A percentile compares a stretch with the other conserved stretches of the same genome.
These are phyloP conservation scores for Suhomyces maxii DNA, from an alignment of 1,139 yeast species.

Conservation along the genomic window DNA sequence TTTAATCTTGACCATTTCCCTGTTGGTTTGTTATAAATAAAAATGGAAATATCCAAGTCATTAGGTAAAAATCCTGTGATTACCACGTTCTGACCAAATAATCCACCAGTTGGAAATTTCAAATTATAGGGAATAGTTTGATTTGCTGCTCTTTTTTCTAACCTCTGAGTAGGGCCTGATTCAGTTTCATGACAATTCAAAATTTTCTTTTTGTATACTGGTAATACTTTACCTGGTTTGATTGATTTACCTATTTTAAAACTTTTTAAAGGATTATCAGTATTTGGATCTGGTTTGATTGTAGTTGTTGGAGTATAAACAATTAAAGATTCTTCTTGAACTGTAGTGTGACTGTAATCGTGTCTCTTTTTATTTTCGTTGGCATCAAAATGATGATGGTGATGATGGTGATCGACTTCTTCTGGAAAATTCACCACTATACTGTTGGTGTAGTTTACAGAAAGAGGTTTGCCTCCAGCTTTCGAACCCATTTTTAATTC, in stretches of 20 bases:
- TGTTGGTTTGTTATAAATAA: constrained; percentile 59
- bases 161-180: not conserved
- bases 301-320: constrained; percentile 36
- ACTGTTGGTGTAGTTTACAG: constrained; percentile 35
- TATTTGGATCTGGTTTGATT: constrained; percentile 13
- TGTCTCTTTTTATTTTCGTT: constrained; percentile 5
- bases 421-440: constrained; percentile 36
- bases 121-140: constrained; percentile 42
- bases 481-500: constrained; percentile 21
- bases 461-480: constrained; percentile 21
- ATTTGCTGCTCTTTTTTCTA: constrained; percentile 8
- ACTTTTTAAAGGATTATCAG: constrained; percentile 35
- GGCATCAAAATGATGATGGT: constrained; percentile 4
- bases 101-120: constrained; percentile 57
- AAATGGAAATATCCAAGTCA: constrained; percentile 57
- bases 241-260: constrained; percentile 38
- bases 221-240: constrained; percentile 34
- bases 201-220: constrained; percentile 21
- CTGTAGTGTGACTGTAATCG: constrained; percentile 4
- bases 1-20: constrained; percentile 67
- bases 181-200: constrained; percentile 1
- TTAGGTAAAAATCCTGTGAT: constrained; percentile 57
- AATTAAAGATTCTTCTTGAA: constrained; percentile 35
- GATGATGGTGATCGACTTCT: constrained; percentile 24
- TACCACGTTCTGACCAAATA: constrained; percentile 64